Conservation (phyloP, 2,329 filamentous ascomycete species). For the Hymenoscyphus infarciens region DNA sequence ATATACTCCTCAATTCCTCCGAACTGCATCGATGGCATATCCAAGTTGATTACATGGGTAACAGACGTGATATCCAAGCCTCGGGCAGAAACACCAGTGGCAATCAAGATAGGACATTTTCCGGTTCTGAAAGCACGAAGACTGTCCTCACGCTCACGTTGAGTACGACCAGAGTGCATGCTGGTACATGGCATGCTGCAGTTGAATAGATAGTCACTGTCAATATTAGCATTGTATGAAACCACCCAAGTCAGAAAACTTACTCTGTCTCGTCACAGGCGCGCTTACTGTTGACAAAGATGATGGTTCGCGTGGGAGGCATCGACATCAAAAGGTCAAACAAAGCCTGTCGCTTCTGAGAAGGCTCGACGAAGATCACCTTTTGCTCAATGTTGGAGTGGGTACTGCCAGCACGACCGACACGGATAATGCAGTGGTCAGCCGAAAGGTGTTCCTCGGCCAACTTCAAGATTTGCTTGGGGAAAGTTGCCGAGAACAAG, state of each 20-base stretch:
- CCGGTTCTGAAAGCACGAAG: constrained; percentile 80
- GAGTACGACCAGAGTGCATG: constrained; percentile 82
- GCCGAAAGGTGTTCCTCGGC: constrained; percentile 72
- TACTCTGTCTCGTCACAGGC: constrained; percentile 74
- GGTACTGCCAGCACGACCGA: constrained; percentile 81
- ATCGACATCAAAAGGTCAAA: constrained; percentile 68
- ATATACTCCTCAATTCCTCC: constrained; percentile 94
- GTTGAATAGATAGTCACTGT: constrained; percentile 75
- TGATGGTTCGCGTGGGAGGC: constrained; percentile 72
- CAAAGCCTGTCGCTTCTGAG: constrained; percentile 66
- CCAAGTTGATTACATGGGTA: constrained; percentile 90
- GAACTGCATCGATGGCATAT: constrained; percentile 68
- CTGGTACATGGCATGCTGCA: constrained; percentile 76
- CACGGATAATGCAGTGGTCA: constrained; percentile 74
- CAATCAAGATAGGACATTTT: constrained; percentile 72
- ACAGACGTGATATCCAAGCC: constrained; percentile 87
- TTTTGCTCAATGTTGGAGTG: constrained; percentile 80
- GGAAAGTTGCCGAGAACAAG: constrained; percentile 95
- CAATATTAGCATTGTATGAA: neutral
- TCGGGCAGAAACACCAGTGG: constrained; percentile 82
- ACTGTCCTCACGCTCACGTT: constrained; percentile 87
- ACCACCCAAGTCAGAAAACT: neutral
- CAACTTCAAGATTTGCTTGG: constrained; percentile 70
- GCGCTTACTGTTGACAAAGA: constrained; percentile 84
- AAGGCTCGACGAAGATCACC: constrained; percentile 62